These are phyloP conservation scores for Kodamaea hsintzibuensis DNA, from an alignment of 805 yeast species.

Conservation along the genomic window DNA sequence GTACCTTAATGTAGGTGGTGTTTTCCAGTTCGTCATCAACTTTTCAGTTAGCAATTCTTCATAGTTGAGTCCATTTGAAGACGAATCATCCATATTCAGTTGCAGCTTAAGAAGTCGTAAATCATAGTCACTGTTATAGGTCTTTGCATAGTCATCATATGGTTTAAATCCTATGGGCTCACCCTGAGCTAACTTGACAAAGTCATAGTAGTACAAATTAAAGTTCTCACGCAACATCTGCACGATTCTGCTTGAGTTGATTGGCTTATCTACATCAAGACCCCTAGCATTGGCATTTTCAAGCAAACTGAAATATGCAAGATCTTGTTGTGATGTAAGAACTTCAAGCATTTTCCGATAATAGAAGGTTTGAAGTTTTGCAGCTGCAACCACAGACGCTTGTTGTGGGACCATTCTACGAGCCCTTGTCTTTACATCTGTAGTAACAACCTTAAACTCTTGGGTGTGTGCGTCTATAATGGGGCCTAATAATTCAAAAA, in stretches of 20 bases:
- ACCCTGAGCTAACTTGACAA: constrained; percentile 48
- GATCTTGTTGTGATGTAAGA: constrained; percentile 21
- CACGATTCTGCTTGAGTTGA: constrained; percentile 43
- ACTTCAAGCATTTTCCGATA: constrained; percentile 52
- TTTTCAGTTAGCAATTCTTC: constrained; percentile 13
- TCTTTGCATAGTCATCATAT: constrained; percentile 36
- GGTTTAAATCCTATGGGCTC: constrained; percentile 38
- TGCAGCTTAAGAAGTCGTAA: neutral
- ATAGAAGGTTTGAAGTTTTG: constrained; percentile 61
- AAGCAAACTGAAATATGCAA: constrained; percentile 44
- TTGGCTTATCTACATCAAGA: constrained; percentile 48
- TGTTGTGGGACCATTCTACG: constrained; percentile 48
- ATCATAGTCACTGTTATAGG: constrained; percentile 10
- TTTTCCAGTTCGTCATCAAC: constrained; percentile 43
- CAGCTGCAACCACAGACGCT: constrained; percentile 46
- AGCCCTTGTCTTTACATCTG: constrained; percentile 65
- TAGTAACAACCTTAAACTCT: constrained; percentile 16
- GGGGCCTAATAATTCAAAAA: constrained; percentile 17
- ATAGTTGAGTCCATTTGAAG: neutral
- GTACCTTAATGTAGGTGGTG: constrained; percentile 55
- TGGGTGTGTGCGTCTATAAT: constrained; percentile 17
- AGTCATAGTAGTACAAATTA: constrained; percentile 42
- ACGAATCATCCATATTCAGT: neutral
- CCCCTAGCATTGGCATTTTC: constrained; percentile 50
- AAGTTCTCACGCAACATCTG: constrained; percentile 39